Evolutionary conservation across 805 yeast genomes (phyloP).

Genomic region (Hanseniaspora osmophila): DNA sequence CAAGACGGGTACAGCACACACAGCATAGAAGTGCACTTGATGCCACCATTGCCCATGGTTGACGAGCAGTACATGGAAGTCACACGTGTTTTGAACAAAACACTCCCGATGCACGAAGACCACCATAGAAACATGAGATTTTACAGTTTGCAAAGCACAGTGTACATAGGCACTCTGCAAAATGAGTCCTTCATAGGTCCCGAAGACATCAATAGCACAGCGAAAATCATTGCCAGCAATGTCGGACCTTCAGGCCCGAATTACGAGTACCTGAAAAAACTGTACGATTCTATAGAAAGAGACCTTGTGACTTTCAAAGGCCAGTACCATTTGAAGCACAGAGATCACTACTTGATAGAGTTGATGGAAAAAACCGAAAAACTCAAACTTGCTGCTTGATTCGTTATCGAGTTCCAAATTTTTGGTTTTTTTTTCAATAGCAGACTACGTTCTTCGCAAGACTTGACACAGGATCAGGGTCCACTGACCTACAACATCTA

Average conservation of each 20-base stretch:
- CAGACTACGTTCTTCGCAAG: no score
- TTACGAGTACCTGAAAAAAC: conserved; percentile 46
- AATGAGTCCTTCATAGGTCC: conserved; percentile 82
- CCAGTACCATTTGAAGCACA: conserved; percentile 4
- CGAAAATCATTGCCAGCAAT: conserved; percentile 39
- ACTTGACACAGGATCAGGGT: no score
- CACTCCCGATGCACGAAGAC: conserved; percentile 18
- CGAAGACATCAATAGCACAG: conserved; percentile 45
- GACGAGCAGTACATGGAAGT: background rate
- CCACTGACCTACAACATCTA: no score
- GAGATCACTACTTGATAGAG: conserved; percentile 31
- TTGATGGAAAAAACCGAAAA: conserved; percentile 11
- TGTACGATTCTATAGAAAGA: conserved; percentile 35
- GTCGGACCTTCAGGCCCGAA: conserved; percentile 77
- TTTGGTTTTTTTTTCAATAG: no score
- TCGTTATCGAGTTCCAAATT: no score
- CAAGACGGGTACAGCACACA: conserved; percentile 78
- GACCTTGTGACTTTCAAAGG: conserved; percentile 17
- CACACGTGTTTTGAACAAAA: conserved; percentile 3
- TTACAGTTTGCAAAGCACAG: conserved; percentile 35
- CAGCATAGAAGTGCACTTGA: conserved; percentile 45
- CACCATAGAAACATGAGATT: conserved; percentile 23
- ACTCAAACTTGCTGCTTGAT: no score
- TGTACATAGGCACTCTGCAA: conserved; percentile 72
- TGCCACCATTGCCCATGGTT: conserved; percentile 12